phyloP scores from a whole-genome alignment of 306 rosid species.

The Sicyos baderoa region DNA sequence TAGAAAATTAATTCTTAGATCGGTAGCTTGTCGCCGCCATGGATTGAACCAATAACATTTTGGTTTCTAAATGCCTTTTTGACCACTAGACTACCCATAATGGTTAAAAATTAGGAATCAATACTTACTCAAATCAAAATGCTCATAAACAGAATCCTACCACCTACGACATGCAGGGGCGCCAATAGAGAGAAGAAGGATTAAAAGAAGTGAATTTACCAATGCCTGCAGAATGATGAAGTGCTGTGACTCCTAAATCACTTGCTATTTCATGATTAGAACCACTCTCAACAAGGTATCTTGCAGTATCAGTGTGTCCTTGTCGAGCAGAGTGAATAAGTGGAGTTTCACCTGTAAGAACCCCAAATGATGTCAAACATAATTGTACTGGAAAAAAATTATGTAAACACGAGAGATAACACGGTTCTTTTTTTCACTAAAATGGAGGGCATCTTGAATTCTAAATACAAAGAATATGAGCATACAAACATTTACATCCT shows the following conservation, averaged over 20 bases:
- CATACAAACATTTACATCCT: not conserved
- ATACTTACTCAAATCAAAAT: not conserved
- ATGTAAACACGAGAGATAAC: not conserved
- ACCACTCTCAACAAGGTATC: constrained; percentile 55
- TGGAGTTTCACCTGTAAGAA: constrained; percentile 61
- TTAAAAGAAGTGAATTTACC: constrained; percentile 31
- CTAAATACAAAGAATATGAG: not conserved
- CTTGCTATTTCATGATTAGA: constrained; percentile 60
- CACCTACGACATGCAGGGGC: not conserved
- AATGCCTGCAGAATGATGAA: constrained; percentile 85
- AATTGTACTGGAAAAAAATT: not conserved
- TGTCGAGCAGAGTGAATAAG: constrained; percentile 89
- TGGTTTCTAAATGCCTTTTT: too few species aligned
- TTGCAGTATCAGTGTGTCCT: constrained; percentile 68
- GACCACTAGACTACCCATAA: too few species aligned
- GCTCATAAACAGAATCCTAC: not conserved
- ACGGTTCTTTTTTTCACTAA: not conserved
- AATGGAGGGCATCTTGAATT: not conserved
- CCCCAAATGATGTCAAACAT: not conserved
- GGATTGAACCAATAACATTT: too few species aligned
- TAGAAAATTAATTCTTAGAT: too few species aligned
- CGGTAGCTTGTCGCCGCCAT: too few species aligned
- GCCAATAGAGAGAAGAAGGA: not conserved
- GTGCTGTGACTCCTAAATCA: constrained; percentile 72
- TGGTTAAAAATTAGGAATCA: not conserved